A percentile compares a stretch with the other conserved stretches of the same genome.
Conservation (phyloP, 1,139 yeast genomes). For the Yamadazyma membranifaciens region DNA sequence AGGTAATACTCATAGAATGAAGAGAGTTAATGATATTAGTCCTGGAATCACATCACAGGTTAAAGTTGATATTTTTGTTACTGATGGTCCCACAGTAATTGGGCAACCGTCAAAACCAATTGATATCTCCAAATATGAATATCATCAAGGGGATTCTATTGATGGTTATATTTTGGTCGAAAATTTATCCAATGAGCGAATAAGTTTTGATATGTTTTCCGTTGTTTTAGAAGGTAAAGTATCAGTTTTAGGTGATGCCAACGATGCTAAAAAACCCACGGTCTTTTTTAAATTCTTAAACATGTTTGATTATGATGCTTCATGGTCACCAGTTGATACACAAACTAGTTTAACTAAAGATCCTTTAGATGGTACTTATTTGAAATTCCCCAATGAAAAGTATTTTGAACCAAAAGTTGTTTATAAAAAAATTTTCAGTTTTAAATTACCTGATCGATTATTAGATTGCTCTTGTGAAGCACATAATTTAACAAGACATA, state of each 20-base stretch:
- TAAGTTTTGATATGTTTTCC: conserved; percentile 57
- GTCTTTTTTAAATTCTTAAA: conserved; percentile 35
- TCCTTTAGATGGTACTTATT: conserved; percentile 36
- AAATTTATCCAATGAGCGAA: conserved; percentile 36
- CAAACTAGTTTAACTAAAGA: conserved; percentile 42
- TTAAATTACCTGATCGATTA: conserved; percentile 40
- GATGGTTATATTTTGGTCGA: conserved; percentile 51
- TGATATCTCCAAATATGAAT: conserved; percentile 33
- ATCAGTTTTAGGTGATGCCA: conserved; percentile 23
- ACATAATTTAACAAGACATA: conserved; percentile 35
- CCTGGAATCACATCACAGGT: conserved; percentile 26
- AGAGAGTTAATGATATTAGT: conserved; percentile 30
- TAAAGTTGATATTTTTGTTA: conserved; percentile 32
- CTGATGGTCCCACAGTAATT: conserved; percentile 37
- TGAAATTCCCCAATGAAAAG: conserved; percentile 37
- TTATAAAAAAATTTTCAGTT: conserved; percentile 43
- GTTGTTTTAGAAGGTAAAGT: conserved; percentile 55
- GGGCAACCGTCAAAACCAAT: conserved; percentile 30
- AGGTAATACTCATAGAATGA: conserved; percentile 42
- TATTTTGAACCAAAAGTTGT: conserved; percentile 37
- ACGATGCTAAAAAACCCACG: conserved; percentile 21
- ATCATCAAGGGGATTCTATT: conserved; percentile 54
- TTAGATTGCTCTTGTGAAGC: conserved; percentile 41
- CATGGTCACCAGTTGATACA: conserved; percentile 47
- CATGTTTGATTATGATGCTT: conserved; percentile 46